Evolutionary conservation across 2,329 filamentous ascomycete species (phyloP), one percentile per base, ranked within the genome.

Genomic region (Xylaria sp.): DNA sequence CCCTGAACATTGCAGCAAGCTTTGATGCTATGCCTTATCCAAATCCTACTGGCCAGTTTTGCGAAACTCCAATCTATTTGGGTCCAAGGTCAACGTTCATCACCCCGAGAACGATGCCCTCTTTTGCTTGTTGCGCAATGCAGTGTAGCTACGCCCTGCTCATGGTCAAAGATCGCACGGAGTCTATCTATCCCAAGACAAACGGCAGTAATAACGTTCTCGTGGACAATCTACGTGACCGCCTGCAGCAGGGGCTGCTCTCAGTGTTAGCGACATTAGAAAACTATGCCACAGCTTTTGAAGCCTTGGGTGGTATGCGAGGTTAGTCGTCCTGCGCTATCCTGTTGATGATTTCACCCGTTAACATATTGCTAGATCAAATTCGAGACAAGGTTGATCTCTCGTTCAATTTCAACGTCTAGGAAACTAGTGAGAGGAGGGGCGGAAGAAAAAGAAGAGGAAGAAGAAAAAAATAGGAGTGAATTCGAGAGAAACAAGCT

Each of bases 11-110:
- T 57, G 78, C 82, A 1, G 70, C 74, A 53, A 77, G 78, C 12
- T 83, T 83, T 54, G 76, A 80, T 64, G 72, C 74, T 11, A 69
- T 84, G 35, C 81, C 82, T 0, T 82, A 79, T 57, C 82, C 82
- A 14, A 78, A 78, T 55, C 76, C 79, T 67, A 78, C 71, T 23
- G 69, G 76, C 19, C 72, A 75, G 60, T 67, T 72, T 4, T 72
- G 71, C n/a, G 74, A 75, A 33, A 68, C 74, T 14, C 74, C 75
- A 4, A 73, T 70, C 43, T 78, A 74, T 60, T 65, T 80, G 37
- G 74, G 76, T 9, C 72, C 75, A 12, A 72, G 72, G 9, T 79
- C 78, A 17, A 73, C 69, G 2, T 71, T 78, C 43, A 73, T 78
- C 17, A 76, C 77, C 4, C 79, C 79, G n/a, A 75, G 78, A 46